Evolutionary conservation across 257 asterid genomes (phyloP).

Genomic region (Striga asiatica): DNA sequence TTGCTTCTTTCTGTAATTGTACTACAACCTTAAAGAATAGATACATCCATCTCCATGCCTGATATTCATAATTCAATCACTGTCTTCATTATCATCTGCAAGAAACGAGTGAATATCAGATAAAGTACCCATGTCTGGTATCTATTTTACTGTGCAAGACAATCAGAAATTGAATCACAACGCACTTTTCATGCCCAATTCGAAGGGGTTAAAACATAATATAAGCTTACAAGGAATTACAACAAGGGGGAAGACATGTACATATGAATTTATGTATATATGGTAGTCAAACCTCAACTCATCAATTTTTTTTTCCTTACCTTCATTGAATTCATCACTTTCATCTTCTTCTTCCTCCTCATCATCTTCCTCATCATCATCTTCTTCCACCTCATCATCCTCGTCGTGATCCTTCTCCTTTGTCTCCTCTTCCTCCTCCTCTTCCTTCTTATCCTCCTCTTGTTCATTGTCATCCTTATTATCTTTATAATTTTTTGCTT

Average conservation of each 20-base stretch:
- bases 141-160: not conserved
- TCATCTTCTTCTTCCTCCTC: conserved; percentile 21
- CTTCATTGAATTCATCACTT: conserved; percentile 64
- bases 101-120: conserved; percentile 5
- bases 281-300: not conserved
- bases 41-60: conserved; percentile 16
- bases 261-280: no score
- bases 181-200: not conserved
- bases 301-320: conserved; percentile 29
- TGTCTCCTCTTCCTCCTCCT: conserved; percentile 1
- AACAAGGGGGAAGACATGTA: no score
- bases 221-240: no score
- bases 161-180: not conserved
- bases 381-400: conserved; percentile 4
- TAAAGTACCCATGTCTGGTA: not conserved
- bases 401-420: not conserved
- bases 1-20: not conserved
- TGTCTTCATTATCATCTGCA: conserved; percentile 55
- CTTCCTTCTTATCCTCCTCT: conserved; percentile 11
- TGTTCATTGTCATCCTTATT: conserved; percentile 21
- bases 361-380: conserved; percentile 8
- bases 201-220: no score
- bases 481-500: conserved; percentile 20
- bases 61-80: conserved; percentile 32
- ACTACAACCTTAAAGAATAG: conserved; percentile 11